Evolutionary conservation across 805 yeast genomes (phyloP).

Genomic region (Candida sphagnicola): DNA sequence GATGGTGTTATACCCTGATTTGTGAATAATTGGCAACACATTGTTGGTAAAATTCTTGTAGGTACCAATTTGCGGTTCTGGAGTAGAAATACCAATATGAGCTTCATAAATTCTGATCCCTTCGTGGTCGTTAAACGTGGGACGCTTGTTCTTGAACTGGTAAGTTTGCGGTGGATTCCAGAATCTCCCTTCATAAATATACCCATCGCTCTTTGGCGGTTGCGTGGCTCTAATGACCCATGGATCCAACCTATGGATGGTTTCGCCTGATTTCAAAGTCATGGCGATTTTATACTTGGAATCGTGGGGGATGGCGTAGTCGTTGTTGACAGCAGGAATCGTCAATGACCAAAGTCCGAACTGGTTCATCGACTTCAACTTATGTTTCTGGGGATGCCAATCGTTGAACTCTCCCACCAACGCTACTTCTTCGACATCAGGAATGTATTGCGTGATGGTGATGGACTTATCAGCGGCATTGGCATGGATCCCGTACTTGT

Average conservation of each 20-base stretch:
- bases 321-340: slow-evolving; percentile 55
- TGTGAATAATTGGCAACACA: slow-evolving; percentile 77
- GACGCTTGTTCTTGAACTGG: slow-evolving; percentile 61
- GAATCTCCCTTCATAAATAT: slow-evolving; percentile 79
- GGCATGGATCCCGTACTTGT: slow-evolving; percentile 73
- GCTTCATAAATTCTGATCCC: slow-evolving; percentile 85
- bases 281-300: slow-evolving; percentile 71
- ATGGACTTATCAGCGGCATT: slow-evolving; percentile 48
- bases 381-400: slow-evolving; percentile 64
- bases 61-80: slow-evolving; percentile 80
- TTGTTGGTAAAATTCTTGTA: slow-evolving; percentile 80
- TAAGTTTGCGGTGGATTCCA: slow-evolving; percentile 67
- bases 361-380: slow-evolving; percentile 51
- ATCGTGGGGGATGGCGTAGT: slow-evolving; percentile 74
- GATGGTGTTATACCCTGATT: slow-evolving; percentile 86
- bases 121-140: slow-evolving; percentile 43
- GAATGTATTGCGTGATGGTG: slow-evolving; percentile 80
- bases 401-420: slow-evolving; percentile 90
- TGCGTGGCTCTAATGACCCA: slow-evolving; percentile 79
- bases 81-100: slow-evolving; percentile 90
- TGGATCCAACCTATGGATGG: slow-evolving; percentile 80
- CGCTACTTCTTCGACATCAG: slow-evolving; percentile 72
- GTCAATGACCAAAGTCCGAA: slow-evolving; percentile 68
- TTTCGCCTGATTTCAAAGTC: slow-evolving; percentile 61
- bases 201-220: slow-evolving; percentile 49